Base-by-base conservation (phyloP, 345 rosid genomes). In the Gynandropsis gynandra region DNA sequence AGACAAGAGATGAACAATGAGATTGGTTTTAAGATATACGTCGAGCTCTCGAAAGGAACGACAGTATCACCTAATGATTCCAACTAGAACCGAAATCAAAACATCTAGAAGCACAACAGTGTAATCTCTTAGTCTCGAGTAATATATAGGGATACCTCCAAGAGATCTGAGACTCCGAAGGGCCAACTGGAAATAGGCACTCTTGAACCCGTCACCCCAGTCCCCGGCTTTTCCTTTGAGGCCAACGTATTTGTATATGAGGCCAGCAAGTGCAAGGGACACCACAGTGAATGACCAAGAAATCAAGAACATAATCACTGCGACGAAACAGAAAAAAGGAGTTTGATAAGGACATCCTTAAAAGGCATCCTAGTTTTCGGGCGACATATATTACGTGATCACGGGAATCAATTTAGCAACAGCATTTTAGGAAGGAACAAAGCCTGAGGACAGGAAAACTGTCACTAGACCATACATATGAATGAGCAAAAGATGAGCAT, bases 171-270 rank as follows among this genome's bases (percentile, higher is more conserved):
- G 99, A 76, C 99, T 93, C 24, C 95, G 97, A 35, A 93, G 99
- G 50, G 99, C 99, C 61, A 88, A 72, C 70, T 93, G 99, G 64
- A 93, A 88, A 76, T 93, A 93, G 39, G 99, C 99, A 75, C 99
- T 93, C 80, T 93, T 93, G 76, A 93, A 83, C 69, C 99, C 99
- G 56, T 93, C 99, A 10, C 97, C 99, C 99, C 99, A 93, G 72
- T 93, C 97, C 61, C 97, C 99, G 36, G 95, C 99, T 73, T 93
- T 93, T 61, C 99, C 99, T 76, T 83, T 88, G 42, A 93, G 46
- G 76, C 97, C 77, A 61, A 93, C 99, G 39, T 93, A 93, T 65
- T 93, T 85, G 75, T 88, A 93, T 67, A 93, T 88, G 62, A 93
- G 97, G 71, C 89, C 85, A 67, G 95, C 97, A 50, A 93, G 96